Evolutionary conservation across 768 basidiomycete species (phyloP).

Genomic region (Galerina sulciceps): DNA sequence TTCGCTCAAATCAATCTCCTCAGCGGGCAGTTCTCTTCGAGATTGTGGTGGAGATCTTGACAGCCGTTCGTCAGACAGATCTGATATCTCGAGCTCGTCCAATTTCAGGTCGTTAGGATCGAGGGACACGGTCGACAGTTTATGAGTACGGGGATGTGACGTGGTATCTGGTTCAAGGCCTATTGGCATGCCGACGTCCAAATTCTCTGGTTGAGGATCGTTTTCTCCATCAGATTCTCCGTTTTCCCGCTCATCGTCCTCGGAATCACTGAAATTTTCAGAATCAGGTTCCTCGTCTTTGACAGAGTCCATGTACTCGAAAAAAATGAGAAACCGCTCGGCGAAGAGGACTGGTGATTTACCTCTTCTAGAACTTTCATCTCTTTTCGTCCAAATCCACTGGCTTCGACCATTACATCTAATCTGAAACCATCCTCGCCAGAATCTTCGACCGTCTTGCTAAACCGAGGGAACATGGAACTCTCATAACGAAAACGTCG

Average conservation of each 20-base stretch:
- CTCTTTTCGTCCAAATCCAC: slow-evolving; percentile 88
- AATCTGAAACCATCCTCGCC: slow-evolving; percentile 68
- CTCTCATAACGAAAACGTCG: slow-evolving; percentile 94
- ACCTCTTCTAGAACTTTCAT: slow-evolving; percentile 87
- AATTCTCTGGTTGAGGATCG: slow-evolving; percentile 15
- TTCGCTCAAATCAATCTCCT: slow-evolving; percentile 44
- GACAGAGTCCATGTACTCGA: slow-evolving; percentile 70
- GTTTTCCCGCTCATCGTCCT: slow-evolving; percentile 21
- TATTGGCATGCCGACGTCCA: too few species aligned
- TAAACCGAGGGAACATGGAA: slow-evolving; percentile 84
- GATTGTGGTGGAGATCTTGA: slow-evolving; percentile 60
- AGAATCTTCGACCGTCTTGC: slow-evolving; percentile 55
- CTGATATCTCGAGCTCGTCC: slow-evolving; percentile 29
- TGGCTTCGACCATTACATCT: slow-evolving; percentile 92
- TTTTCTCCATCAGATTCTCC: slow-evolving; percentile 34
- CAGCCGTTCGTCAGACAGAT: slow-evolving; percentile 32
- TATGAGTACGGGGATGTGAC: background rate
- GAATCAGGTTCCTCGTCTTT: slow-evolving; percentile 33
- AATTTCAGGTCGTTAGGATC: slow-evolving; percentile 19
- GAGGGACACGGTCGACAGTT: background rate
- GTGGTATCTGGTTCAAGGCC: background rate
- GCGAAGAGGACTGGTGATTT: slow-evolving; percentile 31
- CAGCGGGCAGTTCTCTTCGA: slow-evolving; percentile 46
- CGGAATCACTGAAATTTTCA: slow-evolving; percentile 16
- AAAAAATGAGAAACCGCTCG: slow-evolving; percentile 10